Conservation (phyloP, 257 asterid genomes). For the Solanum dulcamara region DNA sequence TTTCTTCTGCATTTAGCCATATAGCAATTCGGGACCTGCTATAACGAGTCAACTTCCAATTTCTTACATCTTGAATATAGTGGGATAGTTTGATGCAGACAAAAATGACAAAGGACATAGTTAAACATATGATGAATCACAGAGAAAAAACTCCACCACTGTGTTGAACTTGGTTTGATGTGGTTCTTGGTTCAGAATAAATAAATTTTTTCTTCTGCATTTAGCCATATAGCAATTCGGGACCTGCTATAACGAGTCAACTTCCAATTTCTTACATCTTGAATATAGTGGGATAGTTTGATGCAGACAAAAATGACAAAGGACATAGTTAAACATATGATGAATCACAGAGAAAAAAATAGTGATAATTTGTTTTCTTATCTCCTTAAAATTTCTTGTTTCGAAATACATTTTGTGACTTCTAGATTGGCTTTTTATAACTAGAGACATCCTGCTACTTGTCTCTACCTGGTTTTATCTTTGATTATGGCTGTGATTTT, state of each 20-base stretch:
- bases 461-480: background rate
- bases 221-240: background rate
- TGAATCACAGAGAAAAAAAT: background rate
- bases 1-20: background rate
- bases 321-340: background rate
- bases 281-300: background rate
- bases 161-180: no score
- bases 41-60: background rate
- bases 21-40: background rate
- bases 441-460: background rate
- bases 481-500: background rate
- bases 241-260: background rate
- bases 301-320: background rate
- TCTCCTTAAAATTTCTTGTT: background rate
- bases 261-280: background rate
- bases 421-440: background rate
- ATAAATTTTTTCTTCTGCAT: background rate
- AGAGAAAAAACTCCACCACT: no score
- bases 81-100: background rate
- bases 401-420: background rate
- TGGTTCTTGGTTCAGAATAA: background rate
- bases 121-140: background rate
- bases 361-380: background rate
- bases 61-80: background rate
- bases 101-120: background rate